Evolutionary conservation across 331 rosid species (phyloP), one percentile per base, ranked within the genome.

Genomic region (Acacia concinna): DNA sequence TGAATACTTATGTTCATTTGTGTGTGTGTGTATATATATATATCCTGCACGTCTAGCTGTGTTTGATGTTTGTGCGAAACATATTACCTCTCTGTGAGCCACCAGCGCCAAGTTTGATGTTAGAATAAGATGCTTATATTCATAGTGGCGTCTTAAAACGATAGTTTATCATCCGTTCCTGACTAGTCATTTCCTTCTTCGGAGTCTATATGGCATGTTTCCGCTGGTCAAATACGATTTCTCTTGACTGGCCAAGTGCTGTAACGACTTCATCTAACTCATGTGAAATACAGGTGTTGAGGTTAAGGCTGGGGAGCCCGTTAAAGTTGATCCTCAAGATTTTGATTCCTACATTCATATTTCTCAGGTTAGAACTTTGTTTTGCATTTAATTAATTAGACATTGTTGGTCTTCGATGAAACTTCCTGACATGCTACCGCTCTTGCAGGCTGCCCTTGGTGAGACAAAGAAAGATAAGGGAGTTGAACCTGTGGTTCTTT

Each of bases 221-320:
- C 12, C 13, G 17, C 41, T 41, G 37, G 7, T 69, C 38, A 13
- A 27, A 25, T 43, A 43, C 44, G 40, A 9, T 27, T 70, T 70
- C 3, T 10, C 11, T 27, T 25, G 27, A 27, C 15, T 30, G 1
- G 13, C 3, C 35, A 27, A 25, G 56, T 46, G 3, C 38, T 74
- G 25, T 18, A 68, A 46, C 2, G 30, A 23, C 4, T 8, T 74
- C 3, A 11, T 41, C 27, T 81, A 14, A 75, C 59, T 41, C 28
- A 35, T 43, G 54, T 21, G 21, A 41, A 2, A 23, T 63, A 12
- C 47, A 93, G 97, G 97, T 79, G 88, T 87, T 47, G 97, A 93
- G 85, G 93, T 93, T 28, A 91, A 88, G 86, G 88, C 87, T 46
- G 97, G 97, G 25, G 90, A 87, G 82, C 67, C 83, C 12, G 65